Conservation (phyloP, 2,329 filamentous ascomycete species). For the Xylariomycetidae sp. region DNA sequence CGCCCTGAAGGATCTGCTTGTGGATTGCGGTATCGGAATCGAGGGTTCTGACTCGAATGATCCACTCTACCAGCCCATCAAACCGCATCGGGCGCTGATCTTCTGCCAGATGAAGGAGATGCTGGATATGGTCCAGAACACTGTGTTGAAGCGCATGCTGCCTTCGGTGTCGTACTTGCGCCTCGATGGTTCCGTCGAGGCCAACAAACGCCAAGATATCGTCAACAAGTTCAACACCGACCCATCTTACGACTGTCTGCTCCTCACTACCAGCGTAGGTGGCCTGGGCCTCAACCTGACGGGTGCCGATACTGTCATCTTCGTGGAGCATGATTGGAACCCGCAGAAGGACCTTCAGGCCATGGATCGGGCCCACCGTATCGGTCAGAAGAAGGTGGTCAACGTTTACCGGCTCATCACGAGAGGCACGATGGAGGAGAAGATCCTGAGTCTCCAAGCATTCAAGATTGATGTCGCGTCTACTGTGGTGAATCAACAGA, state of each 20-base stretch:
- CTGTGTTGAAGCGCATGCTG: constrained; percentile 84
- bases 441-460: constrained; percentile 94
- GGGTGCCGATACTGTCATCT: constrained; percentile 96
- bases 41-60: constrained; percentile 57
- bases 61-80: constrained; percentile 72
- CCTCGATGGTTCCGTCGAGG: constrained; percentile 90
- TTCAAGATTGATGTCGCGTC: constrained; percentile 99
- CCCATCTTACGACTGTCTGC: constrained; percentile 88
- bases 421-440: constrained; percentile 92
- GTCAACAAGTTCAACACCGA: constrained; percentile 99
- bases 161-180: constrained; percentile 88
- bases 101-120: constrained; percentile 99
- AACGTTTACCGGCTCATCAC: constrained; percentile 98
- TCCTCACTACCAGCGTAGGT: constrained; percentile 92
- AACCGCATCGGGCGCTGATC: constrained; percentile 88
- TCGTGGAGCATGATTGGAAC: constrained; percentile 99
- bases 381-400: constrained; percentile 99
- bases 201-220: constrained; percentile 90
- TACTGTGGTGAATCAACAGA: constrained; percentile 98
- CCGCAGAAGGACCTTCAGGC: constrained; percentile 97
- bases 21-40: constrained; percentile 95
- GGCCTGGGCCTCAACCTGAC: constrained; percentile 92
- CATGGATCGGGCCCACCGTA: constrained; percentile 97
- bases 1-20: constrained; percentile 82
- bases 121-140: constrained; percentile 97